Conservation (phyloP, 2,329 filamentous ascomycete genomes). For the Colletotrichum eleusines region DNA sequence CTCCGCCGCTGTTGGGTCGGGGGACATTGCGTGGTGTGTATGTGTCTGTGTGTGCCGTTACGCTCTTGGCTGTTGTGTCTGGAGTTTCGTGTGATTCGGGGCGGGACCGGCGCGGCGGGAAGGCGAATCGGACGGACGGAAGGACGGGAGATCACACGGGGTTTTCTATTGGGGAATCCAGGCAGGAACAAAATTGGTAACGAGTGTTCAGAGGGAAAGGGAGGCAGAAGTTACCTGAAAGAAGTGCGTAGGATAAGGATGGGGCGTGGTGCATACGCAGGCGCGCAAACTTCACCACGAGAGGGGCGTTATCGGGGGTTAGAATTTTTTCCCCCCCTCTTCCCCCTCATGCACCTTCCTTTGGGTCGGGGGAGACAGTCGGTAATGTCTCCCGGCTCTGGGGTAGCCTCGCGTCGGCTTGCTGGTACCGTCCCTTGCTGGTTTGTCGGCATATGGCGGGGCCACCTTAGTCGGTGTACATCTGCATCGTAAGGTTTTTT, state of each 20-base stretch:
- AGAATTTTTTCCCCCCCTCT: neutral
- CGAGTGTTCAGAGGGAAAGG: neutral
- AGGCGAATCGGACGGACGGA: neutral
- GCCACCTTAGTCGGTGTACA: conserved; percentile 8
- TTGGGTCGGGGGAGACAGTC: conserved; percentile 1
- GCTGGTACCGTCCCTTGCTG: no score
- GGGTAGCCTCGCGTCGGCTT: conserved; percentile 11
- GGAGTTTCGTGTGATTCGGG: conserved; percentile 2
- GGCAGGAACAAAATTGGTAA: neutral
- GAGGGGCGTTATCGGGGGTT: conserved; percentile 15
- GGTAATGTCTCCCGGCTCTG: neutral
- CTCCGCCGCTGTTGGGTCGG: conserved; percentile 12
- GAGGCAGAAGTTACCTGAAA: neutral
- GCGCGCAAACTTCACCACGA: conserved; percentile 1
- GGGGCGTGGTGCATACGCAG: neutral
- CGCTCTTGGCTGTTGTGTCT: neutral
- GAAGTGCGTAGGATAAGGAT: neutral
- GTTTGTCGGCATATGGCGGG: conserved; percentile 8
- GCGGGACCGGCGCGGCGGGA: conserved; percentile 1
- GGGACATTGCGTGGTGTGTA: conserved; percentile 12
- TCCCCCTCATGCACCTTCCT: neutral
- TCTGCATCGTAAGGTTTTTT: conserved; percentile 6
- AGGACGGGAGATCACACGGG: neutral
- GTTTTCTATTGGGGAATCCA: neutral
- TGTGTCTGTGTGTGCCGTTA: neutral